Evolutionary conservation across 139 green algal species (phyloP).

Genomic region (Zygnema cylindricum): DNA sequence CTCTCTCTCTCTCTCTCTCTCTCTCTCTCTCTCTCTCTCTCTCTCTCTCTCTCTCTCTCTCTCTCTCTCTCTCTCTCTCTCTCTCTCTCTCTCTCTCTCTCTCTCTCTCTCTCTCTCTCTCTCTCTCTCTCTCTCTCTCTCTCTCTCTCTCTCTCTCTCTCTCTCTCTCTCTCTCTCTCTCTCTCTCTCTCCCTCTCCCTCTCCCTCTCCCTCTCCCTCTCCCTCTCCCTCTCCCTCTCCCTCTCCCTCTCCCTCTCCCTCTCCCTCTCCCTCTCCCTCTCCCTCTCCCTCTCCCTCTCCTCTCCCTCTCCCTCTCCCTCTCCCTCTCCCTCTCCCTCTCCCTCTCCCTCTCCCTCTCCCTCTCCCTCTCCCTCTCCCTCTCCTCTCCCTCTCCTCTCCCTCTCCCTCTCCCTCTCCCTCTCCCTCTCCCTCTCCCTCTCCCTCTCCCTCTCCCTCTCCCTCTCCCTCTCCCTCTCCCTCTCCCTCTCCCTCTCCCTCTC

Average conservation of each 20-base stretch:
- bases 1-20: neutral
- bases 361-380: neutral
- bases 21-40: neutral
- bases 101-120: neutral
- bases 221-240: conserved; percentile 27
- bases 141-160: neutral
- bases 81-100: neutral
- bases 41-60: neutral
- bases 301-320: neutral
- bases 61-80: neutral
- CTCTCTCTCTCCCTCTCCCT: neutral
- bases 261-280: conserved; percentile 1
- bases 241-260: conserved; percentile 30
- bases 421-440: neutral
- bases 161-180: neutral
- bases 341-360: neutral
- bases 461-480: neutral
- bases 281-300: neutral
- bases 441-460: neutral
- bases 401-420: neutral
- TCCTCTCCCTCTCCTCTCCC: neutral
- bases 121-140: neutral
- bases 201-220: conserved; percentile 10
- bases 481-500: conserved; percentile 30
- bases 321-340: neutral